Percentiles rank a stretch among this genome's conserved stretches.
Evolutionary conservation across 768 basidiomycete genomes (phyloP).

Genomic region (Gyrodon lividus): DNA sequence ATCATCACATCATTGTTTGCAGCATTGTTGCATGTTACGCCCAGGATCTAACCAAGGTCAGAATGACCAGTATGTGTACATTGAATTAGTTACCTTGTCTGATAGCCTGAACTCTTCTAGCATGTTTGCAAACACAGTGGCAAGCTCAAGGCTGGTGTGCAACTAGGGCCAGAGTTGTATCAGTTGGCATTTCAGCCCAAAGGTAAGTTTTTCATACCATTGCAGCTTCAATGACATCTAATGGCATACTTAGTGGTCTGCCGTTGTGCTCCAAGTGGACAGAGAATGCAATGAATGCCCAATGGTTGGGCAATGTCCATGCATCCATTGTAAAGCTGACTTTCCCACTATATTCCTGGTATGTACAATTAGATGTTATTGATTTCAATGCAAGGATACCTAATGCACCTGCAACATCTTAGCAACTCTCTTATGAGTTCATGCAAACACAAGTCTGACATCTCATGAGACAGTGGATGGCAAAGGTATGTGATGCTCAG

Average conservation of each 20-base stretch:
- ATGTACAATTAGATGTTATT: neutral
- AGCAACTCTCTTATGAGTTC: slow-evolving; percentile 18
- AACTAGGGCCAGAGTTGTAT: slow-evolving; percentile 11
- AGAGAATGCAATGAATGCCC: slow-evolving; percentile 30
- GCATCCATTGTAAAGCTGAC: slow-evolving; percentile 36
- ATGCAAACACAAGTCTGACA: slow-evolving; percentile 26
- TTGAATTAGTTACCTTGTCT: slow-evolving; percentile 29
- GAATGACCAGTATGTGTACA: slow-evolving; percentile 19
- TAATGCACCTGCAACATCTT: slow-evolving; percentile 25
- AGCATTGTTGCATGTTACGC: no score
- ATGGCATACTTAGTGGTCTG: slow-evolving; percentile 21
- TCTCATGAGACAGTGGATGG: slow-evolving; percentile 33
- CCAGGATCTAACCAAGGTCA: slow-evolving; percentile 28
- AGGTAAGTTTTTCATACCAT: neutral
- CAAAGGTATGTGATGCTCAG: slow-evolving; percentile 34
- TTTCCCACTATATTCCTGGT: slow-evolving; percentile 28
- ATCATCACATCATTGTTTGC: no score
- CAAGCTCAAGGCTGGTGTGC: slow-evolving; percentile 36
- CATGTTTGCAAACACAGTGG: slow-evolving; percentile 31
- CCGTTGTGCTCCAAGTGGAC: slow-evolving; percentile 36
- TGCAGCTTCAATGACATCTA: slow-evolving; percentile 40
- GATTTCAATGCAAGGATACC: no score
- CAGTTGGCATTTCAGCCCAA: no score
- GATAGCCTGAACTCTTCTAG: slow-evolving; percentile 36
- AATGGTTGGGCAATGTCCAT: slow-evolving; percentile 39